A percentile compares a stretch with the other conserved stretches of the same genome.
Conservation (phyloP, 176 grass and related monocot genomes). For the Poa pratensis region DNA sequence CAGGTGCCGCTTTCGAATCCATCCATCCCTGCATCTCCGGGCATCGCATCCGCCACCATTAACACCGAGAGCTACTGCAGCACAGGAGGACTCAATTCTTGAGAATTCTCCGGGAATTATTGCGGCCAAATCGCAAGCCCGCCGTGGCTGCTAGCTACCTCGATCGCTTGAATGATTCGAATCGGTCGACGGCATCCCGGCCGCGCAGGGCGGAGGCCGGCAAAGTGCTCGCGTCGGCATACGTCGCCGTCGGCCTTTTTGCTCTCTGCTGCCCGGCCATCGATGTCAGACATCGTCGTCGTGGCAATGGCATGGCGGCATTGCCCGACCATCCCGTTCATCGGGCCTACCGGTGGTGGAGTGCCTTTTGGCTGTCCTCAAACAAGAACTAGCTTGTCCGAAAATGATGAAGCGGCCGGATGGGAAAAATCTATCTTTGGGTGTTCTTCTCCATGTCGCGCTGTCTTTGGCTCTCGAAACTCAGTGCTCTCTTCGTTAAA, state of each 20-base stretch:
- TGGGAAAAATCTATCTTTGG: not conserved
- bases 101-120: not conserved
- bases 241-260: not conserved
- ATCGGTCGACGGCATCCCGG: not conserved
- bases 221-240: not conserved
- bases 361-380: no score
- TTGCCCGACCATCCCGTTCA: no score
- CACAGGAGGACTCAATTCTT: not conserved
- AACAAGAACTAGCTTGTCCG: not conserved
- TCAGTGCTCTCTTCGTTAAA: no score
- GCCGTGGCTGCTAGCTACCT: not conserved
- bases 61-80: not conserved
- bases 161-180: no score
- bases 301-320: no score
- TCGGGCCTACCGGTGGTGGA: no score
- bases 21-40: not conserved
- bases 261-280: no score
- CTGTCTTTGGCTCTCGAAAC: no score
- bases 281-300: no score
- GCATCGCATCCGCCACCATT: not conserved
- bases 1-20: not conserved
- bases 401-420: not conserved
- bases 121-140: not conserved
- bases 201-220: slow-evolving; percentile 7
- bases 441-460: not conserved